phyloP scores from a whole-genome alignment of 108 stramenopile species.

The Nitzschia inconspicua region DNA sequence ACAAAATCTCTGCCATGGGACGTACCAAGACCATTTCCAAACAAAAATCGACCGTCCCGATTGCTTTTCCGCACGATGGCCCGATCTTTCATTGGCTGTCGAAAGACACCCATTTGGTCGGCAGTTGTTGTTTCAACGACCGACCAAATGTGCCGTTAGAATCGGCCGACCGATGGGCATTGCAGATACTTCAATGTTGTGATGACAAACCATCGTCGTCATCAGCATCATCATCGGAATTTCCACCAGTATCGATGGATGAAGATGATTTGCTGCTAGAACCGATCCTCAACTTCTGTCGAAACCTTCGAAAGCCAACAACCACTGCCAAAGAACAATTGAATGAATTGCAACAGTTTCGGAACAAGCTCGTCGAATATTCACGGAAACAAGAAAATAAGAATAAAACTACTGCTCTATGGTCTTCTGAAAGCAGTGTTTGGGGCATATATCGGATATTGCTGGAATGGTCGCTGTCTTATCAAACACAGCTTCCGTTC shows the following conservation, averaged over 20 bases:
- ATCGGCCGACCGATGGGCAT: no score
- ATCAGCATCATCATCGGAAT: no score
- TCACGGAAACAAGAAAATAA: not conserved
- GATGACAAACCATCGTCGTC: no score
- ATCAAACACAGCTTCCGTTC: constrained; percentile 38
- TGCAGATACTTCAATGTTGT: no score
- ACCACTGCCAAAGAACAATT: constrained; percentile 23
- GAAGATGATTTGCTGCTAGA: not conserved
- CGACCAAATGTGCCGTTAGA: no score
- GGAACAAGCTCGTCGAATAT: constrained; percentile 8
- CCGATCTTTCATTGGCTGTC: constrained; percentile 12
- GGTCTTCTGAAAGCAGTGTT: no score
- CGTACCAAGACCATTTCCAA: constrained; percentile 9
- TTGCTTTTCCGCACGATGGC: constrained; percentile 43
- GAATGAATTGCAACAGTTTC: constrained; percentile 19
- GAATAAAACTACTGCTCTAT: no score
- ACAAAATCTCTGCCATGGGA: constrained; percentile 9
- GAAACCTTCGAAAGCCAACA: not conserved
- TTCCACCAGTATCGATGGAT: not conserved
- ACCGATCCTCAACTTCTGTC: not conserved
- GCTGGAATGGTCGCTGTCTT: constrained; percentile 47
- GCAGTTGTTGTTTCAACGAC: not conserved
- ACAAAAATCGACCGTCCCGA: constrained; percentile 15
- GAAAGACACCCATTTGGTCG: not conserved
- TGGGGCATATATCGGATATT: constrained; percentile 38